Percentiles rank a stretch among this genome's conserved stretches.
phyloP scores from a whole-genome alignment of 2,329 filamentous ascomycete genomes.

The Canariomyces notabilis region DNA sequence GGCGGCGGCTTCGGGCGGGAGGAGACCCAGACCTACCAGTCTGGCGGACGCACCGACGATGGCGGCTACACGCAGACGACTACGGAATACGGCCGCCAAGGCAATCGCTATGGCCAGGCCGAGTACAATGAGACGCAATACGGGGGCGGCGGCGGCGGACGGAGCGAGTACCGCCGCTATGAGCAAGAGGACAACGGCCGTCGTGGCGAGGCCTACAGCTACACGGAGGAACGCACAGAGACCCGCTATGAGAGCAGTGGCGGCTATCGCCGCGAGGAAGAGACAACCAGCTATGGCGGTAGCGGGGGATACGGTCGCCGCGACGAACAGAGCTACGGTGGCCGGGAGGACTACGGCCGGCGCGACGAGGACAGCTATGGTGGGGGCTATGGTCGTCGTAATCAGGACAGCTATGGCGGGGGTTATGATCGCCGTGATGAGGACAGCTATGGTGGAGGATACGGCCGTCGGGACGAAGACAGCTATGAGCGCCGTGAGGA shows the following conservation, averaged over 20 bases:
- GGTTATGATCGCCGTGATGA: constrained; percentile 5
- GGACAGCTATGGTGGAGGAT: constrained; percentile 7
- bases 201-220: constrained; percentile 46
- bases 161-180: constrained; percentile 57
- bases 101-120: constrained; percentile 55
- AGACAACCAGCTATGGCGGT: too few relatives aligned
- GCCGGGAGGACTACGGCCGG: constrained; percentile 10
- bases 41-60: constrained; percentile 48
- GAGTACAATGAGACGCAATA: constrained; percentile 56
- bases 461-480: constrained; percentile 25
- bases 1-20: constrained; percentile 33
- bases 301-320: constrained; percentile 8
- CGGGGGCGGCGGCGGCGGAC: constrained; percentile 53
- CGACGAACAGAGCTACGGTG: constrained; percentile 21
- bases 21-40: constrained; percentile 47
- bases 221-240: constrained; percentile 52
- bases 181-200: constrained; percentile 45
- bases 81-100: constrained; percentile 56
- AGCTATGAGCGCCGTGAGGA: background rate
- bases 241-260: constrained; percentile 42
- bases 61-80: constrained; percentile 58
- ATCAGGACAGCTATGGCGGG: constrained; percentile 21
- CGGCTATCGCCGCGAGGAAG: constrained; percentile 3
- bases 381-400: constrained; percentile 23
- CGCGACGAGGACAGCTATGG: constrained; percentile 20